A percentile compares a stretch with the other conserved stretches of the same genome.
Evolutionary conservation across 768 basidiomycete genomes (phyloP).

Genomic region (Crepidotus variabilis): DNA sequence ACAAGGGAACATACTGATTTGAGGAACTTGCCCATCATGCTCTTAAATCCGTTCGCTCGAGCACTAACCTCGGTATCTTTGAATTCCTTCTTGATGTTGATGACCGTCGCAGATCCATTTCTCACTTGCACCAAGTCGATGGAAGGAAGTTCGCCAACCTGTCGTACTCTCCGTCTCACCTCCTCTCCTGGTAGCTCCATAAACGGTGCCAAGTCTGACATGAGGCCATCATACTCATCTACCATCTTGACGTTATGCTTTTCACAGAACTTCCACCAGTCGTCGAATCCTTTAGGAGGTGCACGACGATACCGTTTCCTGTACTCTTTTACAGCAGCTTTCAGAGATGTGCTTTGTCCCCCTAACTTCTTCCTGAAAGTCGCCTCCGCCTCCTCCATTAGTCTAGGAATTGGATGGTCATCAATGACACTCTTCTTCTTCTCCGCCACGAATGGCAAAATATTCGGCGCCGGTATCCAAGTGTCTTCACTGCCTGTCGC

Average conservation of each 20-base stretch:
- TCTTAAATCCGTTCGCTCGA: constrained; percentile 71
- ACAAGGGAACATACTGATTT: constrained; percentile 42
- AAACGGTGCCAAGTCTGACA: constrained; percentile 81
- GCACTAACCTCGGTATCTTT: constrained; percentile 70
- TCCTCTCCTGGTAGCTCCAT: constrained; percentile 73
- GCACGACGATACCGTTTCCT: constrained; percentile 66
- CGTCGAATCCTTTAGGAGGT: constrained; percentile 89
- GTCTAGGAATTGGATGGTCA: constrained; percentile 76
- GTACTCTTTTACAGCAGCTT: constrained; percentile 81
- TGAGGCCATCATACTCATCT: constrained; percentile 87
- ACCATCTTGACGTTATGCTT: constrained; percentile 71
- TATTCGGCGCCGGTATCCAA: constrained; percentile 15
- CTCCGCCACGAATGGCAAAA: constrained; percentile 15
- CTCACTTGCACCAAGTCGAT: constrained; percentile 84
- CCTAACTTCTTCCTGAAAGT: constrained; percentile 62
- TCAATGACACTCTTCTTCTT: constrained; percentile 16
- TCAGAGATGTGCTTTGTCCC: constrained; percentile 77
- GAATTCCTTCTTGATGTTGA: constrained; percentile 57
- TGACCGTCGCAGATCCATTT: constrained; percentile 54
- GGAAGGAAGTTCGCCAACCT: constrained; percentile 76
- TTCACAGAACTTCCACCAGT: constrained; percentile 82
- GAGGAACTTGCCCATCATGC: constrained; percentile 72
- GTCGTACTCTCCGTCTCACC: constrained; percentile 55
- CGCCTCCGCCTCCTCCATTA: constrained; percentile 83
- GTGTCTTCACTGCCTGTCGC: constrained; percentile 16